Conservation (phyloP, 331 rosid species). For the Malus hybrid region DNA sequence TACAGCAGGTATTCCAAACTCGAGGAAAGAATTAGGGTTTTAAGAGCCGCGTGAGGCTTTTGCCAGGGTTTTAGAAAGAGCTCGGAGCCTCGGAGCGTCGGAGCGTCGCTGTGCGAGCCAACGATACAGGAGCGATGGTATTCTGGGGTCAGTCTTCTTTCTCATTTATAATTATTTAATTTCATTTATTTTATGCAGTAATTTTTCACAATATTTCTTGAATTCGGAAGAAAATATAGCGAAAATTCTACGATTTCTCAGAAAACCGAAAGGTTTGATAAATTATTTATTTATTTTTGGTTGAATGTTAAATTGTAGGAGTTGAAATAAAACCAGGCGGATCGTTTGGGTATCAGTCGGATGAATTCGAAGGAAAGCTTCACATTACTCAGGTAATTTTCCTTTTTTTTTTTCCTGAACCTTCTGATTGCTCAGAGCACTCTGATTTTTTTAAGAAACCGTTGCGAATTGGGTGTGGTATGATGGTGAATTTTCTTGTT, state of each 20-base stretch:
- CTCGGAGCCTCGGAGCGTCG: background rate
- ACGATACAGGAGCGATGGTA: background rate
- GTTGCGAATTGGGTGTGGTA: background rate
- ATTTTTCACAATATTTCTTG: background rate
- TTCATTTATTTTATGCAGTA: background rate
- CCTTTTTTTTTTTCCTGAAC: no score
- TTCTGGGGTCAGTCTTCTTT: slow-evolving; percentile 8
- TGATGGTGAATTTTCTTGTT: background rate
- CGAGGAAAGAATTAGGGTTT: background rate
- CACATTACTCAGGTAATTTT: slow-evolving; percentile 71
- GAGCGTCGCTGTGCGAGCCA: background rate
- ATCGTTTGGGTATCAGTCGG: slow-evolving; percentile 59
- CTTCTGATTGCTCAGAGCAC: background rate
- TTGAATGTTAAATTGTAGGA: slow-evolving; percentile 32
- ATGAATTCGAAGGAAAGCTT: slow-evolving; percentile 64
- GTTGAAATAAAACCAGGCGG: slow-evolving; percentile 79
- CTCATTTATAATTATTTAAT: background rate
- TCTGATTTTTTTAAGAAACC: background rate
- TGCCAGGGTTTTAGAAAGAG: slow-evolving; percentile 11
- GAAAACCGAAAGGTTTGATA: background rate
- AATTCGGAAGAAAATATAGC: background rate
- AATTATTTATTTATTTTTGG: background rate
- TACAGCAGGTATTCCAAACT: background rate
- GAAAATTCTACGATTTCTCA: background rate
- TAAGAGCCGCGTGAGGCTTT: background rate